Evolutionary conservation across 2,329 filamentous ascomycete species (phyloP).

Genomic region (Cercospora sp.): DNA sequence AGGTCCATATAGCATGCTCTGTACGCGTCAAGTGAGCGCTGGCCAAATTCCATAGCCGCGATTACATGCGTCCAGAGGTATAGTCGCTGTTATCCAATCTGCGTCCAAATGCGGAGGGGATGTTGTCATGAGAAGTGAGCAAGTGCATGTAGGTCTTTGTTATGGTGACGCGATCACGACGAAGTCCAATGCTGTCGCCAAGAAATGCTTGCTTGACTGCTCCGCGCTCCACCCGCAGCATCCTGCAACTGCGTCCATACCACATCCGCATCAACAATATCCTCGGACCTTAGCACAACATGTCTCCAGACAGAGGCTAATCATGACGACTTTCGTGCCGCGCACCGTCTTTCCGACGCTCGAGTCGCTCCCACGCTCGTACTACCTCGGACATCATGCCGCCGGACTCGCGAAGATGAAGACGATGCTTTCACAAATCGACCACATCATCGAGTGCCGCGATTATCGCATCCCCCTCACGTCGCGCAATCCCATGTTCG

Average conservation of each 20-base stretch:
- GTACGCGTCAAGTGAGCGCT: background rate
- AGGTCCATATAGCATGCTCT: background rate
- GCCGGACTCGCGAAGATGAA: constrained; percentile 81
- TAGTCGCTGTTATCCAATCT: background rate
- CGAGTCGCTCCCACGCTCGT: constrained; percentile 77
- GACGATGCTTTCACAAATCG: constrained; percentile 73
- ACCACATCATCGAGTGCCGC: constrained; percentile 89
- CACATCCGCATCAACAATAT: background rate
- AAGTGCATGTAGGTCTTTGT: background rate
- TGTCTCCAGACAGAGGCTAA: constrained; percentile 27
- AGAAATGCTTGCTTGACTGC: background rate
- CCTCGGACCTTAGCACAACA: background rate
- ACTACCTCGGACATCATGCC: constrained; percentile 91
- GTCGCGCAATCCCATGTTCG: constrained; percentile 86
- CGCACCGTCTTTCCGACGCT: constrained; percentile 72
- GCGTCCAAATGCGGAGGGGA: background rate
- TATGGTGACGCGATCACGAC: background rate
- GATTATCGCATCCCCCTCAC: constrained; percentile 89
- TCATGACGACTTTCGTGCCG: constrained; percentile 63
- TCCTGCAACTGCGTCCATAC: background rate
- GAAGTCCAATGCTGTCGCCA: background rate
- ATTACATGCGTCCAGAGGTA: background rate
- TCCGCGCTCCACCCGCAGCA: background rate
- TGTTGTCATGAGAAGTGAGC: background rate
- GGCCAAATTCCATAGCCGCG: background rate